Conservation (phyloP, 306 rosid genomes). For the Medicago lupulina region DNA sequence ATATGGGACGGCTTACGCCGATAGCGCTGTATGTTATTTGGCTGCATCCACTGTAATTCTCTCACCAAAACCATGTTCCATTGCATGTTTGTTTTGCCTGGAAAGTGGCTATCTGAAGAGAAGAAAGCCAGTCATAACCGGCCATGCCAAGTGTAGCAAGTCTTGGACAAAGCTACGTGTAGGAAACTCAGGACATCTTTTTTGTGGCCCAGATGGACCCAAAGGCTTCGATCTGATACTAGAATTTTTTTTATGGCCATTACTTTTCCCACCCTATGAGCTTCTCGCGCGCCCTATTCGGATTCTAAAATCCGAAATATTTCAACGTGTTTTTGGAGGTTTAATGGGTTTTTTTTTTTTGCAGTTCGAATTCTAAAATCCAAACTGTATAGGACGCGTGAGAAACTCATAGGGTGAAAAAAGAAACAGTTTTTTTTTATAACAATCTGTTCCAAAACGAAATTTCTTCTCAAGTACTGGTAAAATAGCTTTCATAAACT, state of each 20-base stretch:
- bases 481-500: neutral
- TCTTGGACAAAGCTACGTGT: neutral
- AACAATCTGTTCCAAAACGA: neutral
- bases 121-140: neutral
- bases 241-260: too few relatives aligned
- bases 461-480: neutral
- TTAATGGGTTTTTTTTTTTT: too few relatives aligned
- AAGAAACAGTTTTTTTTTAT: too few relatives aligned
- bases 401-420: too few relatives aligned
- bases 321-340: too few relatives aligned
- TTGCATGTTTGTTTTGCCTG: neutral
- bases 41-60: neutral
- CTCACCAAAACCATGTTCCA: neutral
- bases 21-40: neutral
- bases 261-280: too few relatives aligned
- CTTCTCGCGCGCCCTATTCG: too few relatives aligned
- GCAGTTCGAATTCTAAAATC: too few relatives aligned
- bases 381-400: too few relatives aligned
- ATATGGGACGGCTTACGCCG: neutral
- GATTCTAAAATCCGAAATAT: too few relatives aligned
- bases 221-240: conserved; percentile 1
- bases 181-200: neutral
- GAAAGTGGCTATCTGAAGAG: neutral
- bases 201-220: conserved; percentile 22
- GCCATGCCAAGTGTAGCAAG: neutral